These are phyloP conservation scores for Penstemon davidsonii DNA, from an alignment of 257 asterid genomes.

Conservation along the genomic window DNA sequence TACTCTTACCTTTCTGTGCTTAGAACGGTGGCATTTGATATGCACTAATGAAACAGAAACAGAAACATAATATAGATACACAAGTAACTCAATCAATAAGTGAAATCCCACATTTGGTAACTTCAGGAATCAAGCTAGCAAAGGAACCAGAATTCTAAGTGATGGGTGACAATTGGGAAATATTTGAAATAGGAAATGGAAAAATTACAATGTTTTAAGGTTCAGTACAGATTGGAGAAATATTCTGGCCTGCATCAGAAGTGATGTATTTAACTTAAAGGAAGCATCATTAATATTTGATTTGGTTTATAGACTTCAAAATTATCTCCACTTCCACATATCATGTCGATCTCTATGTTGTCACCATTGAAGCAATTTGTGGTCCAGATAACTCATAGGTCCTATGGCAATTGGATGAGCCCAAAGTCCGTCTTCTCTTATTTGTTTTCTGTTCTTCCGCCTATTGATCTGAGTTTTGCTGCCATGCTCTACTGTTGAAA, in stretches of 20 bases:
- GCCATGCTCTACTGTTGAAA: constrained; percentile 5
- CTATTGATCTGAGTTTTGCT: background rate
- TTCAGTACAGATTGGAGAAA: too few relatives aligned
- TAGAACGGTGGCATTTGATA: background rate
- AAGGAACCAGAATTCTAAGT: too few relatives aligned
- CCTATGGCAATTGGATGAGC: background rate
- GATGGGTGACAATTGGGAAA: too few relatives aligned
- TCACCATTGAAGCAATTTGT: background rate
- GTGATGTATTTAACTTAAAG: background rate
- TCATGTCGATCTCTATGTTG: background rate
- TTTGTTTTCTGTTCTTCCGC: constrained; percentile 15
- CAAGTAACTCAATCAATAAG: too few relatives aligned
- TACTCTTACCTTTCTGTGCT: background rate
- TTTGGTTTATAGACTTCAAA: background rate
- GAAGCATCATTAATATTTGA: too few relatives aligned
- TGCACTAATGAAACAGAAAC: background rate
- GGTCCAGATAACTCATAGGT: constrained; percentile 2
- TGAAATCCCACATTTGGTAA: too few relatives aligned
- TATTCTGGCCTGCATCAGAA: background rate
- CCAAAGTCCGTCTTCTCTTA: background rate
- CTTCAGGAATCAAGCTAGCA: too few relatives aligned
- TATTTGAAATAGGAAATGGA: too few relatives aligned
- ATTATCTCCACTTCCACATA: background rate
- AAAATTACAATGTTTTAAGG: too few relatives aligned
- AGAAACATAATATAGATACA: background rate